Evolutionary conservation across 2,329 filamentous ascomycete genomes (phyloP), one percentile per base, ranked within the genome.

Genomic region (Fusarium subtropicale): DNA sequence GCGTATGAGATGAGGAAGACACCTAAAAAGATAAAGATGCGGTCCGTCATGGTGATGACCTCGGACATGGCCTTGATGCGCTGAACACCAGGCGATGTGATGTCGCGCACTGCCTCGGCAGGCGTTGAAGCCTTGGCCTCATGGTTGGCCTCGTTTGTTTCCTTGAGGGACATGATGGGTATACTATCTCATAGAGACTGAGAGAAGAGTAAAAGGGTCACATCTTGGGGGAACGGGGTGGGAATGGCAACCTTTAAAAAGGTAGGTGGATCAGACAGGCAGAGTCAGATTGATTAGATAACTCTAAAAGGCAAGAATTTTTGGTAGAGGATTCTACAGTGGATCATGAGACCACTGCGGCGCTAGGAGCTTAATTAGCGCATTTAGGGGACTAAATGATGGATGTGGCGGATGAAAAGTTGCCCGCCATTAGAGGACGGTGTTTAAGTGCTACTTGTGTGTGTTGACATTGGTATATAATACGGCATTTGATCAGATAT

Each of bases 1-100:
- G 84, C 86, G 75, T 90, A 91, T 13, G 88, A 85, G 55, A 91
- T 79, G 33, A 91, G 75, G 75, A 91, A 91, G 66, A 91, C 81
- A 26, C 87, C 82, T 12, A 85, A 72, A 77, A 91, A 90, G 75
- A 91, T 83, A 64, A 83, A 81, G 62, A 87, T 67, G 31, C 87
- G 86, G 74, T 90, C 87, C 16, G 70, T 61, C 6, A 77, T 65
- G 20, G 84, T 87, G 38, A 90, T 82, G 65, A 86, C 82, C 11
- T 81, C 77, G 9, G 84, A 79, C 47, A 90, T 80, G 31, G 84
- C 85, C 76, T 90, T 86, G 65, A 90, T 85, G 13, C 88, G 85
- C n/a, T 76, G 78, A 9, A 91, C 87, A 75, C 88, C 88, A 7
- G 86, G 78, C 8, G 81, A 84, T 60, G 79, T 81, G 60, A 78